phyloP scores from a whole-genome alignment of 495 filamentous ascomycete genomes.

The Monascus purpureus region DNA sequence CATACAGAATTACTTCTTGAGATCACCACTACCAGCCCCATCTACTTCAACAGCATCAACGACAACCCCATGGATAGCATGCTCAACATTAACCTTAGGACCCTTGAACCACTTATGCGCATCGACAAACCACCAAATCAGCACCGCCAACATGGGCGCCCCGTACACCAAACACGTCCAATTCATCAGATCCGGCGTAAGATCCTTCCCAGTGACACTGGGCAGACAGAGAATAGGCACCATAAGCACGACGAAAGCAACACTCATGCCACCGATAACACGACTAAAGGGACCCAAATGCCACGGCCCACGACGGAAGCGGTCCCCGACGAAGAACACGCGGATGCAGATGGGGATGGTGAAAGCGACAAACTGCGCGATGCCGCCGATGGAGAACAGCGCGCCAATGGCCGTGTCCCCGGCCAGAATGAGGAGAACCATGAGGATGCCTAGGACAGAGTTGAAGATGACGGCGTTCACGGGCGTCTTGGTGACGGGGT shows the following conservation, averaged over 20 bases:
- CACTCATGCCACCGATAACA: constrained; percentile 47
- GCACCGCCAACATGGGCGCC: constrained; percentile 46
- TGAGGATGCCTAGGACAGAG: constrained; percentile 43
- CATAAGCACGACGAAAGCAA: constrained; percentile 55
- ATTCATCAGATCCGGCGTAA: constrained; percentile 51
- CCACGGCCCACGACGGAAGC: constrained; percentile 62
- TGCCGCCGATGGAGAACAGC: constrained; percentile 64
- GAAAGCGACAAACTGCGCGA: constrained; percentile 63
- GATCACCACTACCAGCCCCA: constrained; percentile 35
- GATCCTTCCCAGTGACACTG: constrained; percentile 38
- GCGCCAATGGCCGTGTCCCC: constrained; percentile 54
- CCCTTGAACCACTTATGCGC: constrained; percentile 68
- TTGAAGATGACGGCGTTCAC: constrained; percentile 75
- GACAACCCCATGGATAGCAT: constrained; percentile 20
- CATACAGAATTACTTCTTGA: too few species aligned
- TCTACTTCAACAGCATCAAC: background rate
- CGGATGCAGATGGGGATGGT: constrained; percentile 61
- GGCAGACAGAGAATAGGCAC: constrained; percentile 64
- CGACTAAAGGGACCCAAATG: constrained; percentile 50
- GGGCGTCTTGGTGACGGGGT: constrained; percentile 51
- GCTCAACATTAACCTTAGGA: constrained; percentile 45
- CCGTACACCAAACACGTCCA: constrained; percentile 69
- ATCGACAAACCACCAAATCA: constrained; percentile 57
- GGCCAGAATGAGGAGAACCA: constrained; percentile 57
- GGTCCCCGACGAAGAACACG: constrained; percentile 56